phyloP scores from a whole-genome alignment of 441 rosid genomes.

The Erodium chrysanthum region DNA sequence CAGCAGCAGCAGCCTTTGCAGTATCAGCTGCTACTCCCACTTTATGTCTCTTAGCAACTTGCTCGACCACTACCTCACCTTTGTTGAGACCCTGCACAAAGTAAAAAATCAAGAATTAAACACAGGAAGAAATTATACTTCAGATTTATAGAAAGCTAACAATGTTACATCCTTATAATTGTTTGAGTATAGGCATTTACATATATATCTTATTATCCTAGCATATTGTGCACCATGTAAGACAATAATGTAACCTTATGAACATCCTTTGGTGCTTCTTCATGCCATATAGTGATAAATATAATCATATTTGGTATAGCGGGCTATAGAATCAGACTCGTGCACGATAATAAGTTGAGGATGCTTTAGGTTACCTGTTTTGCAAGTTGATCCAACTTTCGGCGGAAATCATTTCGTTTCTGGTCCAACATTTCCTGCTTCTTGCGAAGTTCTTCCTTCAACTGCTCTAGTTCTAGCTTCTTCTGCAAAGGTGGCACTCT shows the following conservation, averaged over 20 bases:
- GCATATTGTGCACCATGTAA: neutral
- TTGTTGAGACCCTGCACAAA: constrained; percentile 63
- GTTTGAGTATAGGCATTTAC: neutral
- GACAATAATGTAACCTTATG: neutral
- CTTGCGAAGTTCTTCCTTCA: constrained; percentile 83
- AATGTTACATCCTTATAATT: neutral
- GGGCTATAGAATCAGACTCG: neutral
- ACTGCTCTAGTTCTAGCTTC: constrained; percentile 68
- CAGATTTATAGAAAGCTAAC: neutral
- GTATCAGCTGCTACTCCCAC: constrained; percentile 33
- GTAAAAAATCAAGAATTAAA: constrained; percentile 17
- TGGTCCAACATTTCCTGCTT: constrained; percentile 85
- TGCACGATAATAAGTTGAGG: constrained; percentile 12
- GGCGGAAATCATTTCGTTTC: constrained; percentile 72
- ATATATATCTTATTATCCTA: neutral
- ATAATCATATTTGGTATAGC: neutral
- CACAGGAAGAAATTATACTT: constrained; percentile 12
- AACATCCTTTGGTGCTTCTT: neutral
- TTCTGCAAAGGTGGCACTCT: constrained; percentile 56
- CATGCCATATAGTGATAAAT: neutral
- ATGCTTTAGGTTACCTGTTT: constrained; percentile 51
- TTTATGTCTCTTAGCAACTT: constrained; percentile 53
- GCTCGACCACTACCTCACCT: constrained; percentile 51
- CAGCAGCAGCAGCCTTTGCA: constrained; percentile 21
- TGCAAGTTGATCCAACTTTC: constrained; percentile 52